A percentile compares a stretch with the other conserved stretches of the same genome.
Evolutionary conservation across 371 early-diverging fungal genomes (phyloP).

Genomic region (Mortierella sp.): DNA sequence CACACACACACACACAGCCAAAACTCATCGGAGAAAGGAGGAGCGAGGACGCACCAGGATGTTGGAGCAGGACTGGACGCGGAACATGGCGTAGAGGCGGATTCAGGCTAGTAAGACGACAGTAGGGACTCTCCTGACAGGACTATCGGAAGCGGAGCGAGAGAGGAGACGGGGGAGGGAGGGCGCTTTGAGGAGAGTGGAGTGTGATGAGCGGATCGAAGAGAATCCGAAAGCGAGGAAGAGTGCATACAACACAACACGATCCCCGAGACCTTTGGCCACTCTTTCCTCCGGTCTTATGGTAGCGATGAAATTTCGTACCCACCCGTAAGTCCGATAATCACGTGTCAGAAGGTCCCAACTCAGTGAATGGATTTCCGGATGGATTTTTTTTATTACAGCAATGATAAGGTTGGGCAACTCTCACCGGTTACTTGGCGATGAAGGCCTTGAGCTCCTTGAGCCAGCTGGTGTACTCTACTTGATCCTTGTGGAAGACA

Average conservation of each 20-base stretch:
- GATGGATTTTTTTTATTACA: constrained; percentile 11
- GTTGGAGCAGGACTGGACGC: constrained; percentile 50
- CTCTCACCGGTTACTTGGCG: constrained; percentile 60
- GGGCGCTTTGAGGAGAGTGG: constrained; percentile 15
- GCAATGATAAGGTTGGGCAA: too few species aligned
- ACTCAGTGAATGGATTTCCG: too few species aligned
- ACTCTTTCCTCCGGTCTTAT: too few species aligned
- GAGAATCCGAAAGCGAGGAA: constrained; percentile 13
- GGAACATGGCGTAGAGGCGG: constrained; percentile 30
- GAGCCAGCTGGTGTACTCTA: constrained; percentile 92
- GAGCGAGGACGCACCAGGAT: constrained; percentile 39
- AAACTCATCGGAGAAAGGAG: constrained; percentile 3
- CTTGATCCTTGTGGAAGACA: constrained; percentile 94
- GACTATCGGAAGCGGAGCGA: neutral
- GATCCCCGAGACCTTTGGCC: neutral
- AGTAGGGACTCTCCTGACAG: neutral
- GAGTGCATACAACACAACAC: constrained; percentile 4
- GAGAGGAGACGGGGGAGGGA: constrained; percentile 2
- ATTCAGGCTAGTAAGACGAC: constrained; percentile 3
- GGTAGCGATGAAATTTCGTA: too few species aligned
- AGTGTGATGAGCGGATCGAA: constrained; percentile 25
- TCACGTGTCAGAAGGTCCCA: too few species aligned
- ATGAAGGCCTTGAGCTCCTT: constrained; percentile 82
- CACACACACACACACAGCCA: constrained; percentile 13
- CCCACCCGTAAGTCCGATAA: too few species aligned